Evolutionary conservation across 345 rosid species (phyloP).

Genomic region (Luvunga scandens): DNA sequence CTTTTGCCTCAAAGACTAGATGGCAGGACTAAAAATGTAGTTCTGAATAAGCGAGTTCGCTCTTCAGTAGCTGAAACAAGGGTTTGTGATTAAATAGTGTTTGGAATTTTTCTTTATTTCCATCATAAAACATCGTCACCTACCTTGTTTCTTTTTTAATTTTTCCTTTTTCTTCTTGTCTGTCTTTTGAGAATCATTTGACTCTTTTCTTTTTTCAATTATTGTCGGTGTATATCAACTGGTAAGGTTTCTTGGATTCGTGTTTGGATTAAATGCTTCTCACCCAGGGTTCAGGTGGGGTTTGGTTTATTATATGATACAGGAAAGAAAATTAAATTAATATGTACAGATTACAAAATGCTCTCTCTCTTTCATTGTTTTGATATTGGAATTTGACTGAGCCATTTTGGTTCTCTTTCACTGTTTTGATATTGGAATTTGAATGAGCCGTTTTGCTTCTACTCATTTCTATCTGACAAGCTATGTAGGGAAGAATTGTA

Average conservation of each 20-base stretch:
- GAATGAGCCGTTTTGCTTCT: not conserved
- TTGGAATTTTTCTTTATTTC: not conserved
- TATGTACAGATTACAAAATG: not conserved
- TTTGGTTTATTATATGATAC: not conserved
- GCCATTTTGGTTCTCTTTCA: not conserved
- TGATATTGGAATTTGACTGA: not conserved
- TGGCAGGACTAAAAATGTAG: slow-evolving; percentile 48
- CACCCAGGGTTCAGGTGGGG: not conserved
- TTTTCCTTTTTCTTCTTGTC: not conserved
- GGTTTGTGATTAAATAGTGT: slow-evolving; percentile 33
- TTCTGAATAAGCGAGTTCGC: slow-evolving; percentile 49
- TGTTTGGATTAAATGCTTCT: not conserved
- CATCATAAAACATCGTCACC: not conserved
- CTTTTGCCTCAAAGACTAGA: slow-evolving; percentile 44
- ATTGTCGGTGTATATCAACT: not conserved
- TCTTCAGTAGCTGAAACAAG: slow-evolving; percentile 47
- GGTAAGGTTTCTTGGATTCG: not conserved
- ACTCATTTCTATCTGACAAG: not conserved
- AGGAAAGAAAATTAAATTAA: not conserved
- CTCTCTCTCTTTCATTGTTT: not conserved
- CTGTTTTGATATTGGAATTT: not conserved
- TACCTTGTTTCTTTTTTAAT: not conserved
- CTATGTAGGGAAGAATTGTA: not conserved
- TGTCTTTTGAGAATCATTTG: not conserved
- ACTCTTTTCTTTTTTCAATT: not conserved